Evolutionary conservation across 345 rosid species (phyloP), one percentile per base, ranked within the genome.

Genomic region (Erodium maritimum): DNA sequence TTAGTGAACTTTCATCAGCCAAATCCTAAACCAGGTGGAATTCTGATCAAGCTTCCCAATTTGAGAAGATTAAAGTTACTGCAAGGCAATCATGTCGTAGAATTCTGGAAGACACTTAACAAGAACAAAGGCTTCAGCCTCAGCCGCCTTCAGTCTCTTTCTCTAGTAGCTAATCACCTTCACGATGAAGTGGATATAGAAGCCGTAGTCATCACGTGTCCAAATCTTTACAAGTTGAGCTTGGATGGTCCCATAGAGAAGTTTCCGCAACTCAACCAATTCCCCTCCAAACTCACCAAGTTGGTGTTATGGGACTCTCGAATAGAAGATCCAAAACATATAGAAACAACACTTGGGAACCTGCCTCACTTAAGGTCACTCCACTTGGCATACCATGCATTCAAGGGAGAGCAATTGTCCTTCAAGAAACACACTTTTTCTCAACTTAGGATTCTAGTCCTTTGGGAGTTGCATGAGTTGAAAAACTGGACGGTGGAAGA

Each of bases 341-440:
- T 79, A 75, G 58, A 64, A 37, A 71, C 68, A 21, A 69, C 46
- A 37, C 46, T 79, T 13, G 80, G 66, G 67, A 77, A 69, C 70
- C 57, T 82, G 59, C 75, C 60, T 3, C 54, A 42, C 70, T 65
- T 79, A 18, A 67, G 67, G 52, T 25, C 57, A 56, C 61, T 79
- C 21, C 46, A 63, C 21, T 69, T 65, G 21, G 19, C 64, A 58
- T 23, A 53, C 17, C 52, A 37, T 37, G 4, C 73, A 5, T 77
- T 68, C 21, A 17, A 3, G 8, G 84, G 79, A 24, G 70, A 55
- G n/a, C 22, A 58, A 55, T 67, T 82, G 62, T 54, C 23, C 33
- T 69, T 67, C 59, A 63, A 70, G 18, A 29, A 33, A 3, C 52
- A 20, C 23, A 69, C 72, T 65, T 75, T 79, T 50, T 67, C 65